Percentiles rank a stretch among this genome's conserved stretches.
phyloP scores from a whole-genome alignment of 176 grass and related monocot genomes.

The Musa beccarii region DNA sequence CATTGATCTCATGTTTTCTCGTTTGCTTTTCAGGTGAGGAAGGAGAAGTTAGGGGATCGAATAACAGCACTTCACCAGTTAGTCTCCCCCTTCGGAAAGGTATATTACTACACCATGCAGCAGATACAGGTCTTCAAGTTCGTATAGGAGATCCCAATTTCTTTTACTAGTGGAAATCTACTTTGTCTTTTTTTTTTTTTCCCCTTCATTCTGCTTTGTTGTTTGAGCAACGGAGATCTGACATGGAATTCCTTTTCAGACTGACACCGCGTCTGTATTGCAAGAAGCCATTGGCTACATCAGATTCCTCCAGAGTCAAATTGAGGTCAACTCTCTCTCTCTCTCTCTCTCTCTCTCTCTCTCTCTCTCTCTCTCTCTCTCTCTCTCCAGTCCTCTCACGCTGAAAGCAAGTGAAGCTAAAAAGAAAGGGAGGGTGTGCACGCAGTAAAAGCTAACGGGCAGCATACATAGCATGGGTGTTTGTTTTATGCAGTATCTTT shows the following conservation, averaged over 20 bases:
- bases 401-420: neutral
- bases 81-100: slow-evolving; percentile 98
- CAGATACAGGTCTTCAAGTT: neutral
- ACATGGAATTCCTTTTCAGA: slow-evolving; percentile 53
- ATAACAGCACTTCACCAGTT: slow-evolving; percentile 96
- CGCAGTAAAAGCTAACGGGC: slow-evolving; percentile 70
- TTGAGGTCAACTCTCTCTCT: slow-evolving; percentile 6
- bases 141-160: neutral
- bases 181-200: neutral
- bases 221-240: slow-evolving; percentile 18
- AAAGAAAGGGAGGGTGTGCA: slow-evolving; percentile 30
- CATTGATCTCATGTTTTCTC: neutral
- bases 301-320: slow-evolving; percentile 20
- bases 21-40: slow-evolving; percentile 67
- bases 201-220: neutral
- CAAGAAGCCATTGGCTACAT: slow-evolving; percentile 99
- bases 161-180: neutral
- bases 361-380: slow-evolving; percentile 7
- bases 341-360: neutral
- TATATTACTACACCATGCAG: slow-evolving; percentile 33
- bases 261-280: slow-evolving; percentile 99
- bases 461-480: slow-evolving; percentile 6
- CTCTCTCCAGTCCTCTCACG: slow-evolving; percentile 1
- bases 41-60: slow-evolving; percentile 99
- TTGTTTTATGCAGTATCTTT: slow-evolving; percentile 20